Base-by-base conservation (phyloP, 2,329 filamentous ascomycete genomes). In the Penicillium hordei region DNA sequence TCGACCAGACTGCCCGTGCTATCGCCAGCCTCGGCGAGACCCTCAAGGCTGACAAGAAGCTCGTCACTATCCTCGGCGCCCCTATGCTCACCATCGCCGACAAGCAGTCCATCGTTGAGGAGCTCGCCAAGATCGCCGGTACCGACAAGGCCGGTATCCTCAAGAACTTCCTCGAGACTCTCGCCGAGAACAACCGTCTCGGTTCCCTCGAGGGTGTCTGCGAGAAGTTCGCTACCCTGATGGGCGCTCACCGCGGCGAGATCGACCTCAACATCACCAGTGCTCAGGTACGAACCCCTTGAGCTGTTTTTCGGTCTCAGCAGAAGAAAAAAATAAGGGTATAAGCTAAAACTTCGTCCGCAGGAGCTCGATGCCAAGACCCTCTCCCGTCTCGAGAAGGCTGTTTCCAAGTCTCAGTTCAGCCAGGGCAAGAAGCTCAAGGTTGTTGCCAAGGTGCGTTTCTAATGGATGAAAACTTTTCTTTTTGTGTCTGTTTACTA, bases 171-270 rank as follows among this genome's bases (percentile, higher is more conserved):
- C 86, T 99, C 69, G 75, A 82, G 57, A 90, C 93, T 57, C 86
- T 99, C 58, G 93, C 94, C 67, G 91, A 94, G 82, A 96, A 99
- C 87, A 99, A 99, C 87, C 87, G 94, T 68, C 83, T 99, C 68
- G 87, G 88, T 65, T 82, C 94, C 63, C 84, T 99, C 62, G 83
- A 88, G 77, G 87, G 88, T 69, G 89, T 97, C 64, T 88, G 86
- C 75, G 86, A 89, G 74, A 97, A 97, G 86, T 99, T 97, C 73
- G 83, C 75, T 66, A 83, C 88, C 75, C 81, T 99, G 72, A 96
- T 97, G 83, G 86, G 91, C 71, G 94, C 94, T 65, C 83, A 91
- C 68, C 88, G 87, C 68, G 94, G 94, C 65, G 94, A 99, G 88
- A 83, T 97, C 69, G 94, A 99, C 84, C 82, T 97, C 79, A 86